Evolutionary conservation across 768 basidiomycete genomes (phyloP).

Genomic region (Xerocomellus amylosporus): DNA sequence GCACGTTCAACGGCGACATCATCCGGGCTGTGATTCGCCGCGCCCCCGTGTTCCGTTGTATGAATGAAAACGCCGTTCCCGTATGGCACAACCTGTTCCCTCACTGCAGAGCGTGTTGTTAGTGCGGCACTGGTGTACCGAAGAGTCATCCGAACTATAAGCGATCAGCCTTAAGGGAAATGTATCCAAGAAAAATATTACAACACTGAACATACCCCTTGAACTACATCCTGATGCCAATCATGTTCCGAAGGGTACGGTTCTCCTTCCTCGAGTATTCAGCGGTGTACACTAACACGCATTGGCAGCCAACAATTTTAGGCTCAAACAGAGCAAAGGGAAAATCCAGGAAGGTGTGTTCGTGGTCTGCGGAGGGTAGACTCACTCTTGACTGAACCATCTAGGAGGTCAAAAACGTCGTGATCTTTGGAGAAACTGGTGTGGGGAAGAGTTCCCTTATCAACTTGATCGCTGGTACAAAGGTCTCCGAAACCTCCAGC

Average conservation of each 20-base stretch:
- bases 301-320: neutral
- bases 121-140: constrained; percentile 5
- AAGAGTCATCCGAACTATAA: constrained; percentile 7
- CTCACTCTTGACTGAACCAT: neutral
- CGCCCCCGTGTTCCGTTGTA: neutral
- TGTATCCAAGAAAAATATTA: neutral
- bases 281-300: neutral
- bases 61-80: neutral
- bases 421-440: constrained; percentile 23
- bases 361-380: neutral
- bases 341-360: constrained; percentile 11
- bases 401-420: constrained; percentile 16
- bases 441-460: constrained; percentile 27
- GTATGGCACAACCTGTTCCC: neutral
- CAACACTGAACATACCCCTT: neutral
- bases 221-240: neutral
- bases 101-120: constrained; percentile 2
- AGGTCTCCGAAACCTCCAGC: constrained; percentile 17
- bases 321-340: neutral
- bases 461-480: constrained; percentile 17
- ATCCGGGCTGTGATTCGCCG: neutral
- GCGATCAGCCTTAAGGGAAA: constrained; percentile 1
- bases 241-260: constrained; percentile 7
- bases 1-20: neutral
- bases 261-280: neutral